These are phyloP conservation scores for Glebionis coronaria DNA, from an alignment of 129 eudicot genomes.

Conservation along the genomic window DNA sequence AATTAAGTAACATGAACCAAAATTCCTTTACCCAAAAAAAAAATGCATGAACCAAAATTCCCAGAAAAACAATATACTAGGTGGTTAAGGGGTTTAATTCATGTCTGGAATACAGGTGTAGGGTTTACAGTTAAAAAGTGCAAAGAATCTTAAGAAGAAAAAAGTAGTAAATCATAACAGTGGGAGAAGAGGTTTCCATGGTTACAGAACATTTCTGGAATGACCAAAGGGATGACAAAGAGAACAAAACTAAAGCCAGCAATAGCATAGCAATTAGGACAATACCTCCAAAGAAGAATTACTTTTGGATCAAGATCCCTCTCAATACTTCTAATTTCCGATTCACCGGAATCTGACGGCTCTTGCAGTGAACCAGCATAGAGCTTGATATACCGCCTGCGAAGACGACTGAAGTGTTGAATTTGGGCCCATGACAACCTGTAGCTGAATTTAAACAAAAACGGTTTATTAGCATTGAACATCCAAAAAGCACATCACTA, in stretches of 20 bases:
- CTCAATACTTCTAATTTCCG: conserved; percentile 73
- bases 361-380: conserved; percentile 78
- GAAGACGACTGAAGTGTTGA: conserved; percentile 65
- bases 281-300: conserved; percentile 92
- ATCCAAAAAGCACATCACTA: not conserved
- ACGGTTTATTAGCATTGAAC: conserved; percentile 7
- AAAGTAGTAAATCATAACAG: not conserved
- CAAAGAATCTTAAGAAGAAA: not conserved
- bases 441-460: conserved; percentile 51
- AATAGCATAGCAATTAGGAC: conserved; percentile 14
- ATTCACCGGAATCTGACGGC: conserved; percentile 40
- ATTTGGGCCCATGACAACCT: conserved; percentile 91
- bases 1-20: not conserved
- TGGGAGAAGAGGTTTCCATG: not conserved
- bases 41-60: too few species aligned
- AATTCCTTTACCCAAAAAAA: too few species aligned
- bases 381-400: conserved; percentile 79
- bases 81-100: too few species aligned
- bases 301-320: conserved; percentile 94
- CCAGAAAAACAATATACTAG: not conserved
- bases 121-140: not conserved
- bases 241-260: conserved; percentile 14
- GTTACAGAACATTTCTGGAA: conserved; percentile 9
- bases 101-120: too few species aligned
- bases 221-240: conserved; percentile 7